Percentiles rank a stretch among this genome's conserved stretches.
phyloP scores from a whole-genome alignment of 345 rosid genomes.

The Rhodamnia rubescens region DNA sequence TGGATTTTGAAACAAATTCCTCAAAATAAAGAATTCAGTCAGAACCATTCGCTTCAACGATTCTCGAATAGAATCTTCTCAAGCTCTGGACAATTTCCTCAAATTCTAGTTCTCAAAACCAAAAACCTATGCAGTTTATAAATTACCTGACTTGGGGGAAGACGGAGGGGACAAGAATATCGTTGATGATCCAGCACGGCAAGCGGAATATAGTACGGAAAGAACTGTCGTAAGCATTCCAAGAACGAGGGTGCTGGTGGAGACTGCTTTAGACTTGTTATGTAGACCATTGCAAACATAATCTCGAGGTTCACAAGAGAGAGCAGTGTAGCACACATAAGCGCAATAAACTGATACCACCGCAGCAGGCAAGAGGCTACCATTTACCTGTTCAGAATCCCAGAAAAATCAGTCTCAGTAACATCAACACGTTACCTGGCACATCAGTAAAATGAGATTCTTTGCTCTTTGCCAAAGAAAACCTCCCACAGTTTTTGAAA shows the following conservation, averaged over 20 bases:
- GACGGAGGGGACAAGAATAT: conserved; percentile 83
- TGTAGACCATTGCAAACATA: conserved; percentile 91
- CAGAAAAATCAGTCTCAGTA: not conserved
- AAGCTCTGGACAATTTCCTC: not conserved
- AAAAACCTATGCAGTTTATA: not conserved
- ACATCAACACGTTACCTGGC: not conserved
- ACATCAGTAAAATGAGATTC: not conserved
- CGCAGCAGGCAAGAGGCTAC: conserved; percentile 96
- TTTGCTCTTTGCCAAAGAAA: not conserved
- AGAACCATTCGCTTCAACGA: not conserved
- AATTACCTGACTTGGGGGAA: conserved; percentile 75
- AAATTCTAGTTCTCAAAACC: not conserved
- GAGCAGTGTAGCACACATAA: conserved; percentile 92
- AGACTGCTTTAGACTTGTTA: conserved; percentile 60
- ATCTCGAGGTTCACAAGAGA: conserved; percentile 89
- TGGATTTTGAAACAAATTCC: not conserved
- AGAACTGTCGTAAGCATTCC: conserved; percentile 95
- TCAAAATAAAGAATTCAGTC: not conserved
- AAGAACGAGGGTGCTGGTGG: conserved; percentile 64
- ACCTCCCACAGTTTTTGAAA: not conserved
- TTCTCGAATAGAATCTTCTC: not conserved
- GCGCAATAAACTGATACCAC: conserved; percentile 88
- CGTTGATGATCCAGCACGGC: conserved; percentile 91
- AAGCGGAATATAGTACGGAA: conserved; percentile 79
- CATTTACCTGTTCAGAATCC: conserved; percentile 53